A percentile compares a stretch with the other conserved stretches of the same genome.
Conservation (phyloP, 2,329 filamentous ascomycete genomes). For the Aureobasidium sp. region DNA sequence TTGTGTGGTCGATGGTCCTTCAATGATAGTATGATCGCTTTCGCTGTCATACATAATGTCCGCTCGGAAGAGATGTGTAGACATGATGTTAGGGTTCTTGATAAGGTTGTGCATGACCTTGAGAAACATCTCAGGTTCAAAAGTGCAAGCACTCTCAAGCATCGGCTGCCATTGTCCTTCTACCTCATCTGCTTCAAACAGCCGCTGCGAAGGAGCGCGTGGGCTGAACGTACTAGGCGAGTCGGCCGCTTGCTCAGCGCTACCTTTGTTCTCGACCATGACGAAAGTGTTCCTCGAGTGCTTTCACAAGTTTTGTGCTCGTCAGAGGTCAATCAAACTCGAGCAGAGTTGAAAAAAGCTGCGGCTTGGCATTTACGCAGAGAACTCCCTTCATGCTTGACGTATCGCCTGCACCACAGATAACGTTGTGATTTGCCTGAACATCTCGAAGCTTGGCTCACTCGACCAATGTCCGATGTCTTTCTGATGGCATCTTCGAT, state of each 20-base stretch:
- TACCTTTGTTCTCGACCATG: not conserved
- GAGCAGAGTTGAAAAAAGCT: not conserved
- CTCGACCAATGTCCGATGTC: no score
- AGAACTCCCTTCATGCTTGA: not conserved
- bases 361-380: not conserved
- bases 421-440: no score
- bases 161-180: conserved; percentile 24
- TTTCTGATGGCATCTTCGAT: no score
- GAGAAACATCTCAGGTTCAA: conserved; percentile 56
- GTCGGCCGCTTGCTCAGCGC: not conserved
- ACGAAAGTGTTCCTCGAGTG: not conserved
- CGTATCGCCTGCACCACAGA: no score
- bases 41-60: conserved; percentile 59
- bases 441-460: no score
- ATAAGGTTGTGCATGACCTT: conserved; percentile 67
- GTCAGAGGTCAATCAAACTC: not conserved
- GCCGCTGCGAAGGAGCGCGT: not conserved
- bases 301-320: not conserved
- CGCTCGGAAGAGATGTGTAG: conserved; percentile 68
- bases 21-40: conserved; percentile 22
- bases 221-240: not conserved
- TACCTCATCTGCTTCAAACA: not conserved
- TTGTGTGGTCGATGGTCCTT: conserved; percentile 18
- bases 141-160: conserved; percentile 48
- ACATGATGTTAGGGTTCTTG: conserved; percentile 73